Conservation (phyloP, 352 stramenopile species). For the Phytophthora cryptogea region DNA sequence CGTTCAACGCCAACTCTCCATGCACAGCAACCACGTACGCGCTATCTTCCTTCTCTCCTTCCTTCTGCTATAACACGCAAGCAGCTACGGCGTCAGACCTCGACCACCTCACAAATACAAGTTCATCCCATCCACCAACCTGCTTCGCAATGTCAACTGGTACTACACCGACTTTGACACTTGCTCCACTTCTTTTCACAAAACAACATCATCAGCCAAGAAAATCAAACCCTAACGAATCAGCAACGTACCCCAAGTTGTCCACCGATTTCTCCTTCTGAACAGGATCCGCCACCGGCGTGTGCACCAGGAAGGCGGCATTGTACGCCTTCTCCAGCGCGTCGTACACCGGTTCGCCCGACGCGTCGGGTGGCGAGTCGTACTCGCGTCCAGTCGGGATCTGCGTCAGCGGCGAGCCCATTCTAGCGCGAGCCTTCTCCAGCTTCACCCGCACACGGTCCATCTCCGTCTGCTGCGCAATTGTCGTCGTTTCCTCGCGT, state of each 20-base stretch:
- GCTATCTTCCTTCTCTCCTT: constrained; percentile 8
- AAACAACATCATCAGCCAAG: constrained; percentile 8
- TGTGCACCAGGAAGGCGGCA: constrained; percentile 44
- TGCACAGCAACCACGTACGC: constrained; percentile 14
- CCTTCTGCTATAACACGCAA: constrained; percentile 10
- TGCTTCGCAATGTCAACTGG: background rate
- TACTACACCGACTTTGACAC: background rate
- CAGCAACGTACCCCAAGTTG: constrained; percentile 18
- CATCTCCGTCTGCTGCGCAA: constrained; percentile 27
- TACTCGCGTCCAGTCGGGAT: constrained; percentile 67
- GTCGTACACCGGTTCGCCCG: constrained; percentile 46
- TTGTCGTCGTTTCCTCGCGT: constrained; percentile 6
- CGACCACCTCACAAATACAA: background rate
- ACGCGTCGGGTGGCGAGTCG: constrained; percentile 43
- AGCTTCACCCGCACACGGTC: constrained; percentile 47
- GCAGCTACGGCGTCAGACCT: constrained; percentile 1
- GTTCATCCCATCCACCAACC: background rate
- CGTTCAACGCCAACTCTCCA: background rate
- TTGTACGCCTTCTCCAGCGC: constrained; percentile 70
- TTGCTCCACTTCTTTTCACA: background rate
- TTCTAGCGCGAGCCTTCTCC: constrained; percentile 41
- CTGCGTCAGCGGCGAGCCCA: constrained; percentile 25
- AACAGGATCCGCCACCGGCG: constrained; percentile 5
- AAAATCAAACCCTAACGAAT: constrained; percentile 11
- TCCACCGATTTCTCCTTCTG: constrained; percentile 3